Evolutionary conservation across 768 basidiomycete species (phyloP), one percentile per base, ranked within the genome.

Genomic region (Cystofilobasidium ferigula): DNA sequence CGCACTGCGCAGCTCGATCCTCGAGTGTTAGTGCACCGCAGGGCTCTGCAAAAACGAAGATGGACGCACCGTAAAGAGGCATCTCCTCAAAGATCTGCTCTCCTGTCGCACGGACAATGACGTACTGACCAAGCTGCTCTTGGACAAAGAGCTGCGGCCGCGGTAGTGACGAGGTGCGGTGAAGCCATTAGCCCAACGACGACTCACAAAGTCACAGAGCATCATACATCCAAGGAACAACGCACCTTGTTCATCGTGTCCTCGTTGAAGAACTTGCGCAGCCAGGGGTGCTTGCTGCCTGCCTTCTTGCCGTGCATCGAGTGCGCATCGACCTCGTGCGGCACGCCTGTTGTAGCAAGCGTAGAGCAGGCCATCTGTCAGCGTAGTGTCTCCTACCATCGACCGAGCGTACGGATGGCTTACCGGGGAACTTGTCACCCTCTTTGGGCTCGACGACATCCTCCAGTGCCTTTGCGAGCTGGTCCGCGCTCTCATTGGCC

Each of bases 71-170:
- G 70, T 84, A 87, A 51, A 87, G 78, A 0, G 86, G 86, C 86
- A 88, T 88, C 36, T 79, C 79, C 77, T 88, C 86, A 65, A 86
- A 87, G 67, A 84, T 78, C 71, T 79, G 80, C 71, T 83, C 77
- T 0, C 75, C 76, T 0, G 75, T 74, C 36, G 62, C 30, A 8
- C 78, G 70, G 61, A 77, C 74, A 35, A 77, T 71, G 13, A 78
- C 76, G 64, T 24, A 42, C 71, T 71, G 42, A 72, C 74, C 74
- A 72, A 76, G 73, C 61, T 76, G 74, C 60, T 76, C 76, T 48
- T 71, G 70, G 12, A 69, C 68, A 67, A 76, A 77, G 5, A 77
- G 73, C 75, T 77, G 57, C 34, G 22, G 26, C 22, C 13, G 54
- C 14, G n/a, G 30, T 16, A 54, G 32, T 32, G 40, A 42, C 40